Evolutionary conservation across 768 basidiomycete species (phyloP).

Genomic region (Coprinopsis cinerea): DNA sequence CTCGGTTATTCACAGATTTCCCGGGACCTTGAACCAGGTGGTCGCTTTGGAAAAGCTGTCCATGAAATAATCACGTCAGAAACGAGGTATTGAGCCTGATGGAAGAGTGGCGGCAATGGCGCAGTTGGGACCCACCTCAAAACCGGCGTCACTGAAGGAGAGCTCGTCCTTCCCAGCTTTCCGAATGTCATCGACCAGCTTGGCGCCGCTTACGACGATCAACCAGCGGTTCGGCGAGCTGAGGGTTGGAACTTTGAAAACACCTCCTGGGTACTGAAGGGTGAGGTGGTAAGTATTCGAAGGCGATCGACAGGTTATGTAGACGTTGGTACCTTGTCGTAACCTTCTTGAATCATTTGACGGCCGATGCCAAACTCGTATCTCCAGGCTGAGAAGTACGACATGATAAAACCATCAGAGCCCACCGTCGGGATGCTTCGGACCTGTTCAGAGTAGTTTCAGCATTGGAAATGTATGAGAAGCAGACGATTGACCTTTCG

Average conservation of each 20-base stretch:
- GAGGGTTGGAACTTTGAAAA: conserved; percentile 5
- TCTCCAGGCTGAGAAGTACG: conserved; percentile 11
- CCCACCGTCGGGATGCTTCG: conserved; percentile 12
- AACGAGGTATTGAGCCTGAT: no score
- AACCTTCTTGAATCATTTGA: conserved; percentile 13
- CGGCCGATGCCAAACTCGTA: conserved; percentile 3
- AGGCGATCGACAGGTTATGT: not conserved
- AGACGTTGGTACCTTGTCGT: conserved; percentile 5
- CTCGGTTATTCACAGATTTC: no score
- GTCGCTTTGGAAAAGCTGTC: no score
- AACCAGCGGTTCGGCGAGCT: not conserved
- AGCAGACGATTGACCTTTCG: no score
- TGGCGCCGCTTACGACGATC: conserved; percentile 1
- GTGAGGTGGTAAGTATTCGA: not conserved
- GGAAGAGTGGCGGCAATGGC: no score
- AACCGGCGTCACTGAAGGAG: not conserved
- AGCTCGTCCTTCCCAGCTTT: not conserved
- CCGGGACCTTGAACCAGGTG: no score
- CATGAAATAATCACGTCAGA: no score
- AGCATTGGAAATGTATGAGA: not conserved
- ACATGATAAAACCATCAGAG: conserved; percentile 5
- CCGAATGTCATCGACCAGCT: not conserved
- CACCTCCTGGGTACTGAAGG: not conserved
- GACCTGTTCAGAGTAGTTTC: conserved; percentile 4
- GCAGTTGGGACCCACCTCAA: not conserved